Evolutionary conservation across 1,284 basidiomycete species (phyloP), one percentile per base, ranked within the genome.

Genomic region (Polyporus tsugae): DNA sequence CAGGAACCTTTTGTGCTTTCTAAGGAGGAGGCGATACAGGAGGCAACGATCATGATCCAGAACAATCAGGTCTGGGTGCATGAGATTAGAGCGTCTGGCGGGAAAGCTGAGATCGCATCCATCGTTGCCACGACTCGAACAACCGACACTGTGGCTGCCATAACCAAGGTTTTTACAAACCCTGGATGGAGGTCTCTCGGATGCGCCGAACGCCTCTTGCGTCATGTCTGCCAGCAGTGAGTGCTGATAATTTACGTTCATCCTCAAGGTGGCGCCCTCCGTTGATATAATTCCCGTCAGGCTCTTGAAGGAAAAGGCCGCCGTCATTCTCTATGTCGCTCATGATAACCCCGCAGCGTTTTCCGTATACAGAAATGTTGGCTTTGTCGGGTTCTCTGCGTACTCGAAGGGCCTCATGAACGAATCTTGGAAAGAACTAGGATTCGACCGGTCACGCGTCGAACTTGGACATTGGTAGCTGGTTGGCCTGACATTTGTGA

Each of bases 161-260:
- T 91, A 60, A 89, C 88, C 53, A 92, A 92, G 75, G 90, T 92
- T 0, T 88, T 82, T 73, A 91, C 90, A 2, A 82, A 84, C 69
- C 83, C 85, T 0, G 44, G 71, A 0, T 89, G 84, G 81, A 80
- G 88, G 39, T 79, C 84, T 10, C 78, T 77, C 1, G 85, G 87
- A 2, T 90, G 84, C 74, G 90, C 90, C 0, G 85, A 87, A 74
- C 82, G 85, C 19, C 83, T 92, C 6, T 86, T 88, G 1, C 81
- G 85, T 7, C 76, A 79, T 35, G 89, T 90, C 17, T 86, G 83
- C 75, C 78, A 82, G 67, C 73, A 84, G 86, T 88, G 69, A 74
- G 85, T 82, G 36, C 10, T 2, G n/a, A 11, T 25, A 5, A 25
- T 22, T 35, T 11, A 58, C 53, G 11, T n/a, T n/a, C 25, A 39